Evolutionary conservation across 2,329 filamentous ascomycete species (phyloP).

Genomic region (Colletotrichum truncatum): DNA sequence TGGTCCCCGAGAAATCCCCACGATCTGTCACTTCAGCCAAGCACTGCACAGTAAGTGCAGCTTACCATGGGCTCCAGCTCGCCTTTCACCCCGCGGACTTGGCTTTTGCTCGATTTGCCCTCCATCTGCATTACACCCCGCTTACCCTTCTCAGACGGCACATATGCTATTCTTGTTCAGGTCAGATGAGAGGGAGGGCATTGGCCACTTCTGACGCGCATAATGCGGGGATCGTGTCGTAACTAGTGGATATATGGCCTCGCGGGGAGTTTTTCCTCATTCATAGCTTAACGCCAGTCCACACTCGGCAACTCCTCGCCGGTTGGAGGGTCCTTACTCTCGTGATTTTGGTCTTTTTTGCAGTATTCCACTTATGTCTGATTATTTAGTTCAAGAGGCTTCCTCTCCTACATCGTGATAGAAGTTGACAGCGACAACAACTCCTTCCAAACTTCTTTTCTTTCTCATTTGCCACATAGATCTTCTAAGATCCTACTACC

Average conservation of each 20-base stretch:
- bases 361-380: not conserved
- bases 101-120: not conserved
- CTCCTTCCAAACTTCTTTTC: not conserved
- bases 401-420: not conserved
- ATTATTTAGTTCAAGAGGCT: slow-evolving; percentile 14
- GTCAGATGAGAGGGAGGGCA: not conserved
- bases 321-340: not conserved
- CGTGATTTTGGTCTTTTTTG: not conserved
- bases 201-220: slow-evolving; percentile 4
- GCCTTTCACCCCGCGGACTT: not conserved
- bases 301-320: not conserved
- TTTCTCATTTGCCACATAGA: not conserved
- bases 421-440: not conserved
- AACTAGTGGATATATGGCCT: not conserved
- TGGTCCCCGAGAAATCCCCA: slow-evolving; percentile 17
- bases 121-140: not conserved
- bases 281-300: not conserved
- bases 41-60: not conserved
- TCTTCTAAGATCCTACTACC: not conserved
- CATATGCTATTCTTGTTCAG: slow-evolving; percentile 3
- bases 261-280: slow-evolving; percentile 11
- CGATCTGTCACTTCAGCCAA: not conserved
- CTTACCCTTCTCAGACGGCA: not conserved
- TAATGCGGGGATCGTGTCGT: slow-evolving; percentile 16
- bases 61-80: not conserved